Evolutionary conservation across 202 grass and related monocot species (phyloP), one percentile per base, ranked within the genome.

Genomic region (Panicum hallii): DNA sequence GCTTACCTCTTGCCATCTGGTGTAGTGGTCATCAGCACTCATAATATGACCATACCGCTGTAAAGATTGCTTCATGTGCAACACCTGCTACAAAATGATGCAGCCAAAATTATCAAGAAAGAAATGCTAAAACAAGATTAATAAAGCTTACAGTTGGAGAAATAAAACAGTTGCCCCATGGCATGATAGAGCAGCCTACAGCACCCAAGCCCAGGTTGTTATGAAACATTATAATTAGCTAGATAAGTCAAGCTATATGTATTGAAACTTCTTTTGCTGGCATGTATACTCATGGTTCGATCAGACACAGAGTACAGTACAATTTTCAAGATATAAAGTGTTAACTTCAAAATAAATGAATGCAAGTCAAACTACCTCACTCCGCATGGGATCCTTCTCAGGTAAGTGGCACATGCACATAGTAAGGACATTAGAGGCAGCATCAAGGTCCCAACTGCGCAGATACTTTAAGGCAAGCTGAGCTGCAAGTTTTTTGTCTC

Each of bases 381-480:
- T 87, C 75, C 74, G 62, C 64, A 90, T 68, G 47, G 82, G 87
- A 90, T 98, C 93, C 84, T 81, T 71, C 82, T 87, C 87, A 82
- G 89, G 81, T 77, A 98, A 88, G 86, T 98, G 95, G 66, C 95
- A 98, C 80, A 86, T 89, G 88, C 95, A 95, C 93, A 98, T 95
- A 74, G 85, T 94, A 78, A 98, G 72, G 82, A 98, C 89, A 88
- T 95, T 89, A 78, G 86, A 89, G 67, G 95, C 91, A 78, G 91
- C 85, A 84, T 98, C 87, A 72, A 95, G 86, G 82, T 98, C 87
- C 95, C 95, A 98, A 66, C 83, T 90, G 75, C 84, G 81, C 75
- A 98, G 55, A 64, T 93, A 98, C 88, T 94, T 95, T 57, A 98
- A 88, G 86, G 91, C 91, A 75, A 98, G 91, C 52, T 88, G 63